A percentile compares a stretch with the other conserved stretches of the same genome.
phyloP scores from a whole-genome alignment of 2,329 filamentous ascomycete genomes.

The Colletotrichum incanum region DNA sequence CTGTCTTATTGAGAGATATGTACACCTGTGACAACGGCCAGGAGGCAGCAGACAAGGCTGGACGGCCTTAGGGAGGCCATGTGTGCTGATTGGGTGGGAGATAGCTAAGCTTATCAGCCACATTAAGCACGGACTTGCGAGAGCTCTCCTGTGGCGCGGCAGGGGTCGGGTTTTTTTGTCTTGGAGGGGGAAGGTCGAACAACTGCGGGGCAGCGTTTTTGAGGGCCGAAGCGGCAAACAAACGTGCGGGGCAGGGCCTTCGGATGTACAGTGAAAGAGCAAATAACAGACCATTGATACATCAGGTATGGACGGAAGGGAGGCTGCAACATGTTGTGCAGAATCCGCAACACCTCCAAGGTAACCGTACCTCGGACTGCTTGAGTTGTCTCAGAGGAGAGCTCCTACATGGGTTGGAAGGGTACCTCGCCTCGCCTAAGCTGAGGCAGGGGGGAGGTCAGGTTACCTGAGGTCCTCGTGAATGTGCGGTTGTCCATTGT shows the following conservation, averaged over 20 bases:
- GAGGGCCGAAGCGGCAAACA: conserved; percentile 30
- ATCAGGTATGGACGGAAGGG: conserved; percentile 1
- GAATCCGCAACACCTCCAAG: conserved; percentile 21
- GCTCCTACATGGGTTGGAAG: conserved; percentile 2
- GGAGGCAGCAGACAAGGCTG: conserved; percentile 34
- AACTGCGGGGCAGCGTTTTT: conserved; percentile 34
- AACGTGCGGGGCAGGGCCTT: conserved; percentile 38
- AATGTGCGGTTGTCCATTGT: neutral
- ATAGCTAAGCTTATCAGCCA: conserved; percentile 19
- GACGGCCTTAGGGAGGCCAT: conserved; percentile 14
- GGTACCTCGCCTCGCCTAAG: neutral
- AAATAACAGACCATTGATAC: conserved; percentile 24
- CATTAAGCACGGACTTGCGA: neutral
- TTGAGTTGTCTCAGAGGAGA: neutral
- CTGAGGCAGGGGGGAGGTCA: neutral
- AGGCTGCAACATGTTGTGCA: conserved; percentile 36
- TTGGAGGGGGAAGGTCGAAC: neutral
- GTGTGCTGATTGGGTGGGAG: conserved; percentile 30
- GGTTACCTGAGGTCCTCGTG: neutral
- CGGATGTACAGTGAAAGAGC: conserved; percentile 9
- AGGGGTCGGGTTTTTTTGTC: conserved; percentile 23
- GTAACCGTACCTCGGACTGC: neutral
- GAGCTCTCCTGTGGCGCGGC: conserved; percentile 28
- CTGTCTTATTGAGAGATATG: conserved; percentile 27
- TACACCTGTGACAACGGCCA: conserved; percentile 20